phyloP scores from a whole-genome alignment of 2,329 filamentous ascomycete species.

The Cordyceps farinosa region DNA sequence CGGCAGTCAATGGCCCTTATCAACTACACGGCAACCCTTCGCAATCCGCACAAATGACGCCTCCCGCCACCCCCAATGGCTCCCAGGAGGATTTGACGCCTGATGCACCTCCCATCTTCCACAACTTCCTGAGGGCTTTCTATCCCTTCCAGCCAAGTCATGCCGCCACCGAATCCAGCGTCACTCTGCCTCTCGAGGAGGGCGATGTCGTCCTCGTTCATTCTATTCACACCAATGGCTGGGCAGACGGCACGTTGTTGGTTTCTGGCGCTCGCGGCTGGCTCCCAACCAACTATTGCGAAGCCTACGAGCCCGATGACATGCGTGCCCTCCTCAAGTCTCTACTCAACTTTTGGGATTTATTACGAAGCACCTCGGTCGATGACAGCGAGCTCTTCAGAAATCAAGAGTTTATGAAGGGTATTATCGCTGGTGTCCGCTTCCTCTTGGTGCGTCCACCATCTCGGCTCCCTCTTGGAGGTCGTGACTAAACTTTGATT shows the following conservation, averaged over 20 bases:
- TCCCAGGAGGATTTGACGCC: constrained; percentile 56
- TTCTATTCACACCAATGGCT: constrained; percentile 96
- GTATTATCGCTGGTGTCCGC: constrained; percentile 88
- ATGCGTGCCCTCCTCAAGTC: constrained; percentile 83
- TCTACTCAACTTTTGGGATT: constrained; percentile 87
- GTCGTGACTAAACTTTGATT: not conserved
- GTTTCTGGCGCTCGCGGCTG: constrained; percentile 84
- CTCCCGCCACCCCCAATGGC: constrained; percentile 69
- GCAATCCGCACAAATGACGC: constrained; percentile 64
- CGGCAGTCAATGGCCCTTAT: constrained; percentile 30
- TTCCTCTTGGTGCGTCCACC: constrained; percentile 70
- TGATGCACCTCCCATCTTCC: constrained; percentile 64
- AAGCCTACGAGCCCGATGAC: constrained; percentile 84
- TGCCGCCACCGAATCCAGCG: constrained; percentile 74
- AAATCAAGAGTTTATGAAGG: constrained; percentile 91
- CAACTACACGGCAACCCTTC: constrained; percentile 34
- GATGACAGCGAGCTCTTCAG: constrained; percentile 76
- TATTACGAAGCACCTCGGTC: constrained; percentile 72
- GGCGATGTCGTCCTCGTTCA: constrained; percentile 93
- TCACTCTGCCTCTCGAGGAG: constrained; percentile 83
- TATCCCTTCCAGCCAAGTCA: constrained; percentile 84
- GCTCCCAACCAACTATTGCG: constrained; percentile 98
- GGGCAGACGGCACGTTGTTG: constrained; percentile 92
- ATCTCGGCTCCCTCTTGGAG: not conserved
- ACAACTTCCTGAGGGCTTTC: constrained; percentile 92